These are phyloP conservation scores for Nigrospora oryzae DNA, from an alignment of 2,329 filamentous ascomycete species.

Conservation along the genomic window DNA sequence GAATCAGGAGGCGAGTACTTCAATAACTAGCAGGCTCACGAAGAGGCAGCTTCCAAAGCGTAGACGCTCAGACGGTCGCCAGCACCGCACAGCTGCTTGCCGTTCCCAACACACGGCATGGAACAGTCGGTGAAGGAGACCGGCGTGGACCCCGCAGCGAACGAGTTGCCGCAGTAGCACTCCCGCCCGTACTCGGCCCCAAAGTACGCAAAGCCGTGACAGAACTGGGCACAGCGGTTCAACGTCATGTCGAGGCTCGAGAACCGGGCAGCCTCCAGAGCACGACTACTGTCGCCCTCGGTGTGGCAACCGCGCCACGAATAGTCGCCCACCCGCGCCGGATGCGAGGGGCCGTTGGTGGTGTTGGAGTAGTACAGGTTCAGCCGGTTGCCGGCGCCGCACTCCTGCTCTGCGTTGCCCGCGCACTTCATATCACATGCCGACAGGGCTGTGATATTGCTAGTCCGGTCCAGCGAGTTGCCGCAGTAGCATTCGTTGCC, in stretches of 20 bases:
- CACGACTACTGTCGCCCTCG: constrained; percentile 21
- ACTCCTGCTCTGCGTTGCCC: constrained; percentile 15
- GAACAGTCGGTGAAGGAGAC: background rate
- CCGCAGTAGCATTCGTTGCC: constrained; percentile 36
- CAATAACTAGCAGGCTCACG: too few relatives aligned
- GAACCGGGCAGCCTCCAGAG: constrained; percentile 16
- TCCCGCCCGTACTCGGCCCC: constrained; percentile 24
- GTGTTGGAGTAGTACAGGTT: constrained; percentile 12
- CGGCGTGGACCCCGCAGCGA: constrained; percentile 14
- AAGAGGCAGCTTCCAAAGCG: background rate
- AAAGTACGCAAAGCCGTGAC: constrained; percentile 22
- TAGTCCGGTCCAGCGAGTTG: constrained; percentile 7
- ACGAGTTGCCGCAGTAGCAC: constrained; percentile 26
- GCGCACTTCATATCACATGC: constrained; percentile 21
- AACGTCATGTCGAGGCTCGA: constrained; percentile 22
- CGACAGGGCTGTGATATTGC: constrained; percentile 3
- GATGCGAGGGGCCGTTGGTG: constrained; percentile 3
- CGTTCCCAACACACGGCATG: constrained; percentile 4
- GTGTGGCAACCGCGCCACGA: constrained; percentile 26
- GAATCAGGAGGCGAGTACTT: too few relatives aligned
- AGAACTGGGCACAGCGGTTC: constrained; percentile 20
- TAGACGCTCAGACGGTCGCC: constrained; percentile 21
- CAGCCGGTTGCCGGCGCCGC: constrained; percentile 16
- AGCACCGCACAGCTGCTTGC: constrained; percentile 19
- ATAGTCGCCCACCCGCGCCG: constrained; percentile 10